phyloP scores from a whole-genome alignment of 1,139 yeast species.

The Blastobotrys illinoisensis region DNA sequence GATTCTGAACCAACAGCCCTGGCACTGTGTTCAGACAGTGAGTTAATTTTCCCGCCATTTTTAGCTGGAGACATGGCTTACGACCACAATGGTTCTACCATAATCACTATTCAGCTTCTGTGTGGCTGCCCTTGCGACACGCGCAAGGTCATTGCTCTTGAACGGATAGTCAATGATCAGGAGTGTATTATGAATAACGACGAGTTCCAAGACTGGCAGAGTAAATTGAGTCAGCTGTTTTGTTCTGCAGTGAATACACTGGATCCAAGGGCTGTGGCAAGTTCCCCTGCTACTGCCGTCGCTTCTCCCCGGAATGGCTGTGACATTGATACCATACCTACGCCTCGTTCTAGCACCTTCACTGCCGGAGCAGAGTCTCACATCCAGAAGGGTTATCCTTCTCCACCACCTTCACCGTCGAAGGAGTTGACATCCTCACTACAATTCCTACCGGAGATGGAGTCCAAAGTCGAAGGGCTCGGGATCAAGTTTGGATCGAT shows the following conservation, averaged over 20 bases:
- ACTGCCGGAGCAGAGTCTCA: neutral
- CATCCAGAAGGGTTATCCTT: neutral
- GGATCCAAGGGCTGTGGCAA: neutral
- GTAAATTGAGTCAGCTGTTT: neutral
- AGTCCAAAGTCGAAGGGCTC: neutral
- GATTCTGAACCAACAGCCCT: slow-evolving; percentile 21
- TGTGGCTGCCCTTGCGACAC: slow-evolving; percentile 2
- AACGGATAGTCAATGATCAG: slow-evolving; percentile 1
- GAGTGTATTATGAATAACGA: neutral
- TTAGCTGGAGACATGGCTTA: slow-evolving; percentile 29
- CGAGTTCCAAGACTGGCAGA: neutral
- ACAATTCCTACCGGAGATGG: neutral
- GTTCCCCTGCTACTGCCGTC: neutral
- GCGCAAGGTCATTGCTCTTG: slow-evolving; percentile 5
- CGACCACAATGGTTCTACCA: slow-evolving; percentile 1
- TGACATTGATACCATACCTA: neutral
- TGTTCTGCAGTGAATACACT: neutral
- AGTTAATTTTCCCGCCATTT: slow-evolving; percentile 34
- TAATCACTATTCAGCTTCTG: neutral
- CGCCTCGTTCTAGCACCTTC: neutral
- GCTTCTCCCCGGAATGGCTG: neutral
- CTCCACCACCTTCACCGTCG: neutral
- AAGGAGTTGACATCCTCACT: neutral
- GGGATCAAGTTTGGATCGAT: neutral
- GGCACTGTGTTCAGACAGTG: slow-evolving; percentile 34